Percentiles rank a stretch among this genome's conserved stretches.
These are phyloP conservation scores for Westerdykella aurantiaca DNA, from an alignment of 2,329 filamentous ascomycete species.

Conservation along the genomic window DNA sequence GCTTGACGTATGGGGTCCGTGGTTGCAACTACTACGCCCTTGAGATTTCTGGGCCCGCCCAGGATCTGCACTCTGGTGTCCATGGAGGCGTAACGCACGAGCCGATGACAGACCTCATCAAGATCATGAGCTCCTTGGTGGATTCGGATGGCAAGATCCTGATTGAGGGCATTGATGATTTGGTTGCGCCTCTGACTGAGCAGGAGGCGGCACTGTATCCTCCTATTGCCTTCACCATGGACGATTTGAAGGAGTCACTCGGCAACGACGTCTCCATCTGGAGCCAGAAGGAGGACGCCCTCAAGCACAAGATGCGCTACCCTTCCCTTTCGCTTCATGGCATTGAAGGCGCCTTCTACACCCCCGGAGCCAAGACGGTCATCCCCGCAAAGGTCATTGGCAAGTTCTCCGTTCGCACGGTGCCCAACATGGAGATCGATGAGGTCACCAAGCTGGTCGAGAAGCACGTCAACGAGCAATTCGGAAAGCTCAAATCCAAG, in stretches of 20 bases:
- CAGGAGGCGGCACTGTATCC: conserved; percentile 87
- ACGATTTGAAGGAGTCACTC: conserved; percentile 85
- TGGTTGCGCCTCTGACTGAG: conserved; percentile 80
- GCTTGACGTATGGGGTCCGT: conserved; percentile 91
- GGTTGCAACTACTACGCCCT: conserved; percentile 98
- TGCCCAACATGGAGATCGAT: conserved; percentile 93
- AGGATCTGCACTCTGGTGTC: conserved; percentile 93
- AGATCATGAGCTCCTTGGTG: conserved; percentile 75
- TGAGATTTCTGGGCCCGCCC: conserved; percentile 82
- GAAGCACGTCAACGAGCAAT: conserved; percentile 76
- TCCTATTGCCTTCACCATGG: conserved; percentile 90
- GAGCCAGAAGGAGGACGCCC: conserved; percentile 79
- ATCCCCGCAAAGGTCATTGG: conserved; percentile 96
- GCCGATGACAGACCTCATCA: conserved; percentile 93
- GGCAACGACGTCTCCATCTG: conserved; percentile 84
- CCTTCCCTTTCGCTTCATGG: conserved; percentile 93
- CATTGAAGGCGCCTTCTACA: conserved; percentile 89
- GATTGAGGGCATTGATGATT: conserved; percentile 88
- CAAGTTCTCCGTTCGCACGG: conserved; percentile 97
- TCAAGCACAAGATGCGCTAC: conserved; percentile 95
- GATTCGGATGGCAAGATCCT: conserved; percentile 87
- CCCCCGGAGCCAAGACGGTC: conserved; percentile 93
- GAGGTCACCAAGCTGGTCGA: conserved; percentile 81
- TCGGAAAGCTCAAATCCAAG: conserved; percentile 83
- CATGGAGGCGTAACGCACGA: conserved; percentile 96